These are phyloP conservation scores for Ceratocystis colombiana DNA, from an alignment of 2,329 filamentous ascomycete genomes.

Conservation along the genomic window DNA sequence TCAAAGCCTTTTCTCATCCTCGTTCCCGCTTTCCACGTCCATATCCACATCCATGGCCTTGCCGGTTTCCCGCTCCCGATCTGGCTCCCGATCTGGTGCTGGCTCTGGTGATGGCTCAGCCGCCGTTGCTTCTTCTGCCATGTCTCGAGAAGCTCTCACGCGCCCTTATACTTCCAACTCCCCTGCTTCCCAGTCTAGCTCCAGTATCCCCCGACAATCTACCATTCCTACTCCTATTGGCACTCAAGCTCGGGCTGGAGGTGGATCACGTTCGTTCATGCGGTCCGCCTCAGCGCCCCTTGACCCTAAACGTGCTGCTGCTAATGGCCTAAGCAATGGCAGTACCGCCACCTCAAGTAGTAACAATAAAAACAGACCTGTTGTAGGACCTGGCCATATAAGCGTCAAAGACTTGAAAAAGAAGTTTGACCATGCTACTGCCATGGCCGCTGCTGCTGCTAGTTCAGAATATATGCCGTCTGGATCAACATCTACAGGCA, in stretches of 20 bases:
- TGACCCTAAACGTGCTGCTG: constrained; percentile 18
- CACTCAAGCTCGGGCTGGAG: constrained; percentile 3
- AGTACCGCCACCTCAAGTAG: not conserved
- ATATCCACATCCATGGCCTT: constrained; percentile 14
- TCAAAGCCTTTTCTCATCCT: constrained; percentile 2
- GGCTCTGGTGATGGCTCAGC: not conserved
- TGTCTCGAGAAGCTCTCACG: not conserved
- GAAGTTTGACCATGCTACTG: constrained; percentile 54
- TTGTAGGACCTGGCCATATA: constrained; percentile 21
- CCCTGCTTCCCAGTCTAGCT: not conserved
- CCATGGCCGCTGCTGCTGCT: constrained; percentile 33
- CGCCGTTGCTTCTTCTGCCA: not conserved
- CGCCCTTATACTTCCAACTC: not conserved
- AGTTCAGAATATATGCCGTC: constrained; percentile 11
- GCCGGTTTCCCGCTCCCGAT: constrained; percentile 6
- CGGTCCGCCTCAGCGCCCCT: constrained; percentile 24
- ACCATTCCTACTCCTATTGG: constrained; percentile 22
- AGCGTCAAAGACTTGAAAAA: constrained; percentile 74
- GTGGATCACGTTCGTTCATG: constrained; percentile 1
- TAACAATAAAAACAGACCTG: not conserved
- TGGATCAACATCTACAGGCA: constrained; percentile 5
- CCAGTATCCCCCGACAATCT: constrained; percentile 20
- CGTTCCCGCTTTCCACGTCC: not conserved
- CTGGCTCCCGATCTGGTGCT: constrained; percentile 4
- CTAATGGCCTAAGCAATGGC: not conserved